Base-by-base conservation (phyloP, 257 asterid species). In the Jasminum sambac region DNA sequence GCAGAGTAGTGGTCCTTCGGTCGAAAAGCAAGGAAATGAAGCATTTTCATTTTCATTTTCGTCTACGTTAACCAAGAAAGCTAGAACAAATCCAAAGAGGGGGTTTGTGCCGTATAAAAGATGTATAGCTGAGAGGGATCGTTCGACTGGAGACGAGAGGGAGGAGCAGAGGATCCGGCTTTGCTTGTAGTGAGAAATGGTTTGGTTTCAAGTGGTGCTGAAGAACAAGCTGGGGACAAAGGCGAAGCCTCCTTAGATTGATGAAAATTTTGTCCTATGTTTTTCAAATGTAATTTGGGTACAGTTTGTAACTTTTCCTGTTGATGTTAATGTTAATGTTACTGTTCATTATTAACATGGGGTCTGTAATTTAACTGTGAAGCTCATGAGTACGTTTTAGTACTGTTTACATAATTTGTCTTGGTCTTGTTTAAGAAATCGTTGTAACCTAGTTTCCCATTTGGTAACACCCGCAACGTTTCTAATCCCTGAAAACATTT, bases 81-180 rank as follows among this genome's bases (percentile, higher is more conserved):
- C 71, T 14, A 63, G 85, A 19, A 78, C 81, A 6, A 78, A 72
- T 44, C 67, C 86, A 17, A 74, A 79, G 64, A 81, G 74, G 77
- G 98, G 98, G 3, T 93, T 93, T 67, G 81, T 89, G 63, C 98
- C 98, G 0, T 93, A 90, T 70, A 93, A 89, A 78, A 84, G 97
- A 77, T 88, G 95, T 76, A 67, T 87, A 19, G 77, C 79, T 0
- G 85, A 90, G 40, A 82, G 79, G 66, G 80, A 76, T 44, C 81
- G 77, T 4, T 52, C 48, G 52, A 63, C 68, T 0, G 74, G 72
- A 2, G 87, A 85, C 59, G 96, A 85, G 69, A 85, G 87, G 76
- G 92, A 82, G 70, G 87, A 83, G 26, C 95, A 84, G 41, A 80
- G 89, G 46, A 66, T 78, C 21, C 89, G 89, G 19, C 87, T 87